Evolutionary conservation across 306 rosid genomes (phyloP), one percentile per base, ranked within the genome.

Genomic region (Trichosanthes cucumerina): DNA sequence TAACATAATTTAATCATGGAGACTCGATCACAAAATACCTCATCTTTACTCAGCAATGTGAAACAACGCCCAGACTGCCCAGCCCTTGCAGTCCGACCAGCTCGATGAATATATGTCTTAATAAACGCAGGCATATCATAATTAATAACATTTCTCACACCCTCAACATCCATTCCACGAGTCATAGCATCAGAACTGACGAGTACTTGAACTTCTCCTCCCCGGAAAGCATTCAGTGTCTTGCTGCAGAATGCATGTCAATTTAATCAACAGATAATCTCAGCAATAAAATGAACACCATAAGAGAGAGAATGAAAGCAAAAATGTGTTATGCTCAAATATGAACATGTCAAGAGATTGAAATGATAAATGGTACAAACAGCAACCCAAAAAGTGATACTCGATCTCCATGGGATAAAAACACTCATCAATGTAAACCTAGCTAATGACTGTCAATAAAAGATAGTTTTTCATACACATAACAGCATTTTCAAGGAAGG

Each of bases 131-230:
- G 97, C 92, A 89, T 81, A 77, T 92, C 96, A 76, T 92, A 95
- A 83, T 92, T 95, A 80, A 95, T 84, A 64, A 95, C 97, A 80
- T 86, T 88, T 87, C 82, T 84, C 82, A 95, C 91, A 75, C 96
- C 97, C 87, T 91, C 93, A 73, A 95, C 96, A 84, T 95, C 97
- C 96, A 95, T 95, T 74, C 97, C 98, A 84, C 97, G 91, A 77
- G 98, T 91, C 97, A 95, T 88, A 50, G 98, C 97, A 91, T 92
- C 97, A 60, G 97, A 92, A 26, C 93, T 91, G 83, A 95, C 89
- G 64, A 95, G 97, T 80, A 95, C 97, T 86, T 89, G 97, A 66
- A 95, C 82, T 80, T 84, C 80, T 77, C 98, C 98, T 79, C 84
- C 82, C 79, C 97, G 93, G 71, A 95, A 95, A 79, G 87, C 88